phyloP scores from a whole-genome alignment of 2,329 filamentous ascomycete genomes.

The Trichoderma sp. region DNA sequence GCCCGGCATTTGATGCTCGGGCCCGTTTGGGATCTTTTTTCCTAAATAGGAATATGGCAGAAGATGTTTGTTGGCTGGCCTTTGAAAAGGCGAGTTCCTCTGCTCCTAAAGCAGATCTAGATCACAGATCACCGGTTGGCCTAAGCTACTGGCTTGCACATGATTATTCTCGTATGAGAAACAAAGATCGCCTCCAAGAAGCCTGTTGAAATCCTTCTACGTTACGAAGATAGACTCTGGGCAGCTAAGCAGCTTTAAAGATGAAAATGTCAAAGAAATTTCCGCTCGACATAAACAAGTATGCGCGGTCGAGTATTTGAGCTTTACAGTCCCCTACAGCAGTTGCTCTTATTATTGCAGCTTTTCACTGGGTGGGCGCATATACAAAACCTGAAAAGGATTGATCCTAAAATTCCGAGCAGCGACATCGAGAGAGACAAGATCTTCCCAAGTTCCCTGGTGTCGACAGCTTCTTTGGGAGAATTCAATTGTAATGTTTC shows the following conservation, averaged over 20 bases:
- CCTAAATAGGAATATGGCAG: background rate
- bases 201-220: background rate
- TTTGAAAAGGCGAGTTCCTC: background rate
- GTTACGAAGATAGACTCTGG: background rate
- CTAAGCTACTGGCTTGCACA: background rate
- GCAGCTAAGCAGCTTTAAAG: too few relatives aligned
- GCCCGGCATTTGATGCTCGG: background rate
- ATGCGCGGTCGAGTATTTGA: background rate
- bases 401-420: background rate
- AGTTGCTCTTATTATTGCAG: background rate
- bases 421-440: background rate
- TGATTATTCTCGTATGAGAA: background rate
- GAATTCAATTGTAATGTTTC: background rate
- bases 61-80: background rate
- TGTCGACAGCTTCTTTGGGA: background rate
- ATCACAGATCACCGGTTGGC: background rate
- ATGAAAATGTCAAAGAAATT: background rate
- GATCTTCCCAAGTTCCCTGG: background rate
- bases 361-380: background rate
- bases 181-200: background rate
- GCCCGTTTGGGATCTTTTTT: background rate
- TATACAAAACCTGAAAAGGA: too few relatives aligned
- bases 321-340: background rate
- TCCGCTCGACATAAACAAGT: too few relatives aligned
- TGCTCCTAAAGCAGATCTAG: background rate